Base-by-base conservation (phyloP, 805 yeast species). In the Candida morakotiae region DNA sequence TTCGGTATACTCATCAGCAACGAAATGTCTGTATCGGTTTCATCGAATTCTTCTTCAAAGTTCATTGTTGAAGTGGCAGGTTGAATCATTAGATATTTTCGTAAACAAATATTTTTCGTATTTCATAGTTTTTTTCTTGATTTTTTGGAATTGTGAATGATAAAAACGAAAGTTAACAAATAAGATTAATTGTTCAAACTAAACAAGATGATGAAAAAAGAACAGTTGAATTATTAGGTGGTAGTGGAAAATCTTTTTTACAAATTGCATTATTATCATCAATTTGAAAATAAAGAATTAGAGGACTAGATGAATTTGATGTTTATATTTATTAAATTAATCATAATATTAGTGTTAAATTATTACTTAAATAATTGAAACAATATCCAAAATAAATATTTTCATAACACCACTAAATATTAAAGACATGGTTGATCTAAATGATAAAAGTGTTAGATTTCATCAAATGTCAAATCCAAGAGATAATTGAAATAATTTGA, bases 241-340 rank as follows among this genome's bases (percentile, higher is more conserved):
- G 99, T 25, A 98, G 99, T 31, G 98, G 93, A 56, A 89, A 89
- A 55, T 87, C 97, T 0, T 91, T 83, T 57, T 80, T 96, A 0
- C 98, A 94, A 56, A 81, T 91, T 44, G 85, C 97, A 0, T 71
- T 93, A 40, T 61, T 93, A 31, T 67, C 89, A 42, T 83, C 97
- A 0, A 83, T 95, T 20, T 93, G 99, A 98, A 79, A 79, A 45
- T 82, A 95, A 0, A 77, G 85, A 39, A 75, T 93, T 14, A 76
- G 94, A 42, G 97, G 97, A 0, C 64, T 93, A 42, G 99, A 93
- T 60, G 99, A 93, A 59, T 93, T 85, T 57, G 99, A 93, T 62
- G 98, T 93, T 15, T 93, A 81, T 52, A 93, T 93, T 98, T 98
- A 93, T 58, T 87, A 87, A 34, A 86, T 87, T 13, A 88, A 89